Percentiles rank a stretch among this genome's conserved stretches.
These are phyloP conservation scores for Taphrina wiesneri DNA, from an alignment of 1,139 yeast genomes.

Conservation along the genomic window DNA sequence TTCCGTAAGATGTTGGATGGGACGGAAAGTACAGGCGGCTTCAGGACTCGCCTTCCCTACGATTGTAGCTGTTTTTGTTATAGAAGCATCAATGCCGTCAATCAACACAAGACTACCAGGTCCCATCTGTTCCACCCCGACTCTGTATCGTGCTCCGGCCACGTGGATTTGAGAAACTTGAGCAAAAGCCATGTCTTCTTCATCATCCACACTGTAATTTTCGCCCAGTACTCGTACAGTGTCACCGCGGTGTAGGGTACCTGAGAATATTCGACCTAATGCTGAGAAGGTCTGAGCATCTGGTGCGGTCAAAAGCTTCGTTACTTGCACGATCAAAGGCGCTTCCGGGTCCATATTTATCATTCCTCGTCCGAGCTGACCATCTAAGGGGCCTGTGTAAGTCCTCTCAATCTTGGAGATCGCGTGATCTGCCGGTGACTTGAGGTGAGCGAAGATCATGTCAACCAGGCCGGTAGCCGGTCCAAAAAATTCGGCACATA, in stretches of 20 bases:
- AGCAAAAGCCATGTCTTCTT: slow-evolving; percentile 53
- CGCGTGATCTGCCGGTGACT: slow-evolving; percentile 51
- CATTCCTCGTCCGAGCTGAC: slow-evolving; percentile 22
- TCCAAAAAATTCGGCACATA: slow-evolving; percentile 60
- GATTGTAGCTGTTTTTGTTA: slow-evolving; percentile 64
- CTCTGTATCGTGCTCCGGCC: slow-evolving; percentile 70
- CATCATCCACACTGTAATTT: slow-evolving; percentile 54
- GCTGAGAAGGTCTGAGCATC: slow-evolving; percentile 54
- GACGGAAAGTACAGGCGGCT: slow-evolving; percentile 48
- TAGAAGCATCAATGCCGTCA: slow-evolving; percentile 59
- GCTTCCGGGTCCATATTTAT: slow-evolving; percentile 42
- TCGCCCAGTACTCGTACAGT: slow-evolving; percentile 62
- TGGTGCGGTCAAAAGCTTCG: slow-evolving; percentile 60
- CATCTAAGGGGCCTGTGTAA: slow-evolving; percentile 40
- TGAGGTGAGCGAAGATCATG: slow-evolving; percentile 47
- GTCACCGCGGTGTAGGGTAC: slow-evolving; percentile 55
- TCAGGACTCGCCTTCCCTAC: slow-evolving; percentile 44
- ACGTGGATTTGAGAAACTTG: slow-evolving; percentile 56
- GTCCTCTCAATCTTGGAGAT: slow-evolving; percentile 41
- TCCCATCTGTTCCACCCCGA: slow-evolving; percentile 57
- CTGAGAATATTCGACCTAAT: slow-evolving; percentile 63
- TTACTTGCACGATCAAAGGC: slow-evolving; percentile 58
- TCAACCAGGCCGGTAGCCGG: slow-evolving; percentile 59
- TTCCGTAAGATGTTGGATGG: slow-evolving; percentile 52
- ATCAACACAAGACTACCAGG: slow-evolving; percentile 70